phyloP scores from a whole-genome alignment of 805 yeast genomes.

The Kregervanrija fluxuum region DNA sequence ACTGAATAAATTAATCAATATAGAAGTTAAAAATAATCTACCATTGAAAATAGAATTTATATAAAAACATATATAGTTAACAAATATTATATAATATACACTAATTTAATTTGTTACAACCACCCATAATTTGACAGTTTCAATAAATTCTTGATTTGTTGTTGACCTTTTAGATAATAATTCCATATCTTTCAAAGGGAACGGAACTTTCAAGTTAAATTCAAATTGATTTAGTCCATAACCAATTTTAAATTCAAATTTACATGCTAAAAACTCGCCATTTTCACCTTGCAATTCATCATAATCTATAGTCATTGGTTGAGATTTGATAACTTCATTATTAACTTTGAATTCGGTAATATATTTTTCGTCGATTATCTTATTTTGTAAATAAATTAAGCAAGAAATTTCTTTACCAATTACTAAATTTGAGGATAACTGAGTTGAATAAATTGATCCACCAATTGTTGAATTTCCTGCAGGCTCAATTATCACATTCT shows the following conservation, averaged over 20 bases:
- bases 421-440: slow-evolving; percentile 38
- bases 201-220: slow-evolving; percentile 26
- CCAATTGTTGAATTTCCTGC: slow-evolving; percentile 23
- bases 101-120: slow-evolving; percentile 25
- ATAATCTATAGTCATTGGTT: slow-evolving; percentile 34
- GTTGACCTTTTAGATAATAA: not conserved
- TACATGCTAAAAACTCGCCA: slow-evolving; percentile 25
- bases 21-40: not conserved
- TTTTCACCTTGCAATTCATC: slow-evolving; percentile 14
- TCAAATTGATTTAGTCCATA: slow-evolving; percentile 40
- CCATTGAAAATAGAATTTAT: not conserved
- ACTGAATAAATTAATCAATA: not conserved
- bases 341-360: slow-evolving; percentile 33
- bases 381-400: slow-evolving; percentile 35
- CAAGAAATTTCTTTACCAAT: slow-evolving; percentile 36
- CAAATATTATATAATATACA: not conserved
- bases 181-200: slow-evolving; percentile 9
- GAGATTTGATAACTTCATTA: slow-evolving; percentile 37
- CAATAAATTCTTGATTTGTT: slow-evolving; percentile 13
- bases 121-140: slow-evolving; percentile 34
- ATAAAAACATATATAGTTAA: too few relatives aligned
- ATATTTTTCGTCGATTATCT: slow-evolving; percentile 32
- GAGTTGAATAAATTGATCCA: slow-evolving; percentile 34
- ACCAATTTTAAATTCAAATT: slow-evolving; percentile 40
- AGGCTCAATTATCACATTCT: slow-evolving; percentile 28